A percentile compares a stretch with the other conserved stretches of the same genome.
phyloP scores from a whole-genome alignment of 805 yeast species.

The Lipomyces yamadae region DNA sequence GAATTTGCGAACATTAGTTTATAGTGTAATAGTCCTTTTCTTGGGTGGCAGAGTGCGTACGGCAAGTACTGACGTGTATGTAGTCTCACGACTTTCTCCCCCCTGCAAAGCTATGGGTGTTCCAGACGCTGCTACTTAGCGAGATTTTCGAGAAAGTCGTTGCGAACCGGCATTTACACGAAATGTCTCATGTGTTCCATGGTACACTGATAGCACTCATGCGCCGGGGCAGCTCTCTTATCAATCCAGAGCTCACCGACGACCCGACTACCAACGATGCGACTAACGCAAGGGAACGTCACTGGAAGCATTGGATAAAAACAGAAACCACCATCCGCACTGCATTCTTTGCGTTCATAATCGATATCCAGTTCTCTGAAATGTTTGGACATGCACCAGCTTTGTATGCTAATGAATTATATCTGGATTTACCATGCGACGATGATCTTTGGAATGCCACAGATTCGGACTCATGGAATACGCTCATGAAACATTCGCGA shows the following conservation, averaged over 20 bases:
- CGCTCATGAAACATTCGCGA: constrained; percentile 16
- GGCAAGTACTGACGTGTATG: constrained; percentile 18
- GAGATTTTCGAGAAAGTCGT: constrained; percentile 41
- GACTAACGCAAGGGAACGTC: constrained; percentile 30
- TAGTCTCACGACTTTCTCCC: constrained; percentile 40
- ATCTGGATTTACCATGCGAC: constrained; percentile 53
- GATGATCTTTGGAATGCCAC: constrained; percentile 53
- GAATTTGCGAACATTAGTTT: constrained; percentile 24
- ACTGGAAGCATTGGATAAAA: constrained; percentile 55
- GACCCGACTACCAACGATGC: constrained; percentile 30
- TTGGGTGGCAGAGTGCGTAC: constrained; percentile 11
- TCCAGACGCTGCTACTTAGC: constrained; percentile 41
- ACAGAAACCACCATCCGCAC: constrained; percentile 52
- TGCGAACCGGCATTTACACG: constrained; percentile 42
- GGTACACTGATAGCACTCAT: constrained; percentile 42
- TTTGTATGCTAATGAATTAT: constrained; percentile 52
- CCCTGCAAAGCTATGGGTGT: constrained; percentile 39
- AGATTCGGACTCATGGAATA: constrained; percentile 27
- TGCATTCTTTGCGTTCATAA: constrained; percentile 50
- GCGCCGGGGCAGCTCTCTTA: constrained; percentile 36
- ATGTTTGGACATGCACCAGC: constrained; percentile 46
- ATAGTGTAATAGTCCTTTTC: constrained; percentile 10
- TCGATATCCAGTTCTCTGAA: constrained; percentile 51
- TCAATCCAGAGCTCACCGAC: constrained; percentile 32
- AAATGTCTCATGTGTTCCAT: constrained; percentile 44